Evolutionary conservation across 345 rosid genomes (phyloP).

Genomic region (Rhodamnia rubescens): DNA sequence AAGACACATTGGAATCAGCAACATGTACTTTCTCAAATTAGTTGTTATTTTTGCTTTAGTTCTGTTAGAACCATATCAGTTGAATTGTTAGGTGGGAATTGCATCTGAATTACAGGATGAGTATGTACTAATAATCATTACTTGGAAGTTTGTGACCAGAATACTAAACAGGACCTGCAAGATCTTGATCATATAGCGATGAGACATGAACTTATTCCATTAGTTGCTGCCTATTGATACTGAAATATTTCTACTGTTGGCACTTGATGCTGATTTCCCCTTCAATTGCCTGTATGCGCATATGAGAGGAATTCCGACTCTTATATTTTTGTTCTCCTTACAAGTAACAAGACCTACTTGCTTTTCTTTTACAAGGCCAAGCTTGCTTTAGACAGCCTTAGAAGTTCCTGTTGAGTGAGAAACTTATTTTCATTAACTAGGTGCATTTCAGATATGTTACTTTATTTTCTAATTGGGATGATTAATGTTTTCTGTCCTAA

Average conservation of each 20-base stretch:
- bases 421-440: background rate
- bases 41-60: too few relatives aligned
- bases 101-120: too few relatives aligned
- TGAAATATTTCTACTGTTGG: background rate
- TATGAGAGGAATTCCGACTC: background rate
- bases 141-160: too few relatives aligned
- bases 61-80: too few relatives aligned
- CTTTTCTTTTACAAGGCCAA: background rate
- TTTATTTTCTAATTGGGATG: background rate
- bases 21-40: too few relatives aligned
- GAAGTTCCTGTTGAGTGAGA: background rate
- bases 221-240: background rate
- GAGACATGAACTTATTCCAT: background rate
- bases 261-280: background rate
- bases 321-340: background rate
- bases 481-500: background rate
- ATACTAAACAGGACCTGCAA: background rate
- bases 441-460: background rate
- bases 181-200: background rate
- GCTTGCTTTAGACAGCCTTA: background rate
- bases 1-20: too few relatives aligned
- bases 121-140: too few relatives aligned
- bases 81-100: too few relatives aligned
- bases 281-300: background rate
- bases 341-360: fast-evolving